Evolutionary conservation across 2,329 filamentous ascomycete species (phyloP).

Genomic region (Neocucurbitaria cava): DNA sequence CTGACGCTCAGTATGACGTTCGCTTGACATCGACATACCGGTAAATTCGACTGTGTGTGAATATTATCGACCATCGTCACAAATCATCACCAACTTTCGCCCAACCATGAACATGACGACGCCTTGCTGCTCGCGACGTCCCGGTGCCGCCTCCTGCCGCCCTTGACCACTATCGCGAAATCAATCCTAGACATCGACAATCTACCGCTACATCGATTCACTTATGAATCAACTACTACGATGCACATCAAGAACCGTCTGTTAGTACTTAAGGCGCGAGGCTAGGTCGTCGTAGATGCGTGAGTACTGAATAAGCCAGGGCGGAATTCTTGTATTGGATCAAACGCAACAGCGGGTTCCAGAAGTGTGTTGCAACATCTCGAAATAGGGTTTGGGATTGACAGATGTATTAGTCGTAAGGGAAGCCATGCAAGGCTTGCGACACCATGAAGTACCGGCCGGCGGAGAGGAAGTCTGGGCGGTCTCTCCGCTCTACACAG

Average conservation of each 20-base stretch:
- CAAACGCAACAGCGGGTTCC: neutral
- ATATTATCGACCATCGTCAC: no score
- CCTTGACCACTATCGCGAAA: no score
- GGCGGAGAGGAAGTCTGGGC: conserved; percentile 24
- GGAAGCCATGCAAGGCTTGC: neutral
- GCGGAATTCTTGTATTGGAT: neutral
- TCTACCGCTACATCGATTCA: no score
- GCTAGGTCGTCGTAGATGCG: no score
- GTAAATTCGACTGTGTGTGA: no score
- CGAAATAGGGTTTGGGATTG: neutral
- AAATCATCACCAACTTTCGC: neutral
- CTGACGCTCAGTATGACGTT: neutral
- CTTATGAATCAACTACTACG: no score
- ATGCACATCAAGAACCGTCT: no score
- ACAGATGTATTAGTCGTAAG: neutral
- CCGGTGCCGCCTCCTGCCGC: no score
- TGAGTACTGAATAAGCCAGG: neutral
- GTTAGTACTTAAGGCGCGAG: no score
- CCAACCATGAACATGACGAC: no score
- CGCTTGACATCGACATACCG: neutral
- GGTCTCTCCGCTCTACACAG: conserved; percentile 4
- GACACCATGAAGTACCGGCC: neutral
- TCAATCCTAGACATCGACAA: no score
- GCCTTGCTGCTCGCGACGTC: no score
- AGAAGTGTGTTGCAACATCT: neutral